Evolutionary conservation across 1,284 basidiomycete genomes (phyloP).

Genomic region (Boletus calvinii): DNA sequence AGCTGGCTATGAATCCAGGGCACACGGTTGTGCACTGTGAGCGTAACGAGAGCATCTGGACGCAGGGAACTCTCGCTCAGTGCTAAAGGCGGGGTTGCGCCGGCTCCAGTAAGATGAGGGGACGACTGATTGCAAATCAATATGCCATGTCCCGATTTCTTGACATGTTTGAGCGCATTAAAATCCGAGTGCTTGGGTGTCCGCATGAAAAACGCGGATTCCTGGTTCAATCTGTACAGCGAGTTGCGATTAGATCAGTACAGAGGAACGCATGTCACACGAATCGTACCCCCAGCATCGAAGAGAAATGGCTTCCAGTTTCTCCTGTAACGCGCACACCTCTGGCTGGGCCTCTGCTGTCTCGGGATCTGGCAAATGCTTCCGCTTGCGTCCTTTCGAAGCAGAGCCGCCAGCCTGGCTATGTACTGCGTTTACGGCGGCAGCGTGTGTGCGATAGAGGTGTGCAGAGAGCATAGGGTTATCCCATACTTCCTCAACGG

Average conservation of each 20-base stretch:
- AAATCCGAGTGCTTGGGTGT: conserved; percentile 62
- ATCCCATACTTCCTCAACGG: conserved; percentile 48
- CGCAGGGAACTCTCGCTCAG: conserved; percentile 10
- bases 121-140: conserved; percentile 19
- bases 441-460: conserved; percentile 53
- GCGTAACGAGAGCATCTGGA: conserved; percentile 51
- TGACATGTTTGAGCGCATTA: conserved; percentile 51
- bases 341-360: conserved; percentile 38
- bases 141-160: conserved; percentile 25
- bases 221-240: conserved; percentile 45
- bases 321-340: conserved; percentile 45
- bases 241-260: not conserved
- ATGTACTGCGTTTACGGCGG: conserved; percentile 45
- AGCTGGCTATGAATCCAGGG: conserved; percentile 60
- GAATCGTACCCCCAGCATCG: conserved; percentile 55
- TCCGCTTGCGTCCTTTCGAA: conserved; percentile 46
- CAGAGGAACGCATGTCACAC: not conserved
- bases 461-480: conserved; percentile 59
- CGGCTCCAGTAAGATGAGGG: not conserved
- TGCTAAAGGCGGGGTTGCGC: not conserved
- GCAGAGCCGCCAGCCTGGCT: conserved; percentile 39
- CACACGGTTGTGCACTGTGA: conserved; percentile 59
- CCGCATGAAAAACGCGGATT: conserved; percentile 61
- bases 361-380: conserved; percentile 37
- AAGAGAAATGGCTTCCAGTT: conserved; percentile 49